Base-by-base conservation (phyloP, 192 early-diverging fungal genomes). In the Irineochytrium annulatum region DNA sequence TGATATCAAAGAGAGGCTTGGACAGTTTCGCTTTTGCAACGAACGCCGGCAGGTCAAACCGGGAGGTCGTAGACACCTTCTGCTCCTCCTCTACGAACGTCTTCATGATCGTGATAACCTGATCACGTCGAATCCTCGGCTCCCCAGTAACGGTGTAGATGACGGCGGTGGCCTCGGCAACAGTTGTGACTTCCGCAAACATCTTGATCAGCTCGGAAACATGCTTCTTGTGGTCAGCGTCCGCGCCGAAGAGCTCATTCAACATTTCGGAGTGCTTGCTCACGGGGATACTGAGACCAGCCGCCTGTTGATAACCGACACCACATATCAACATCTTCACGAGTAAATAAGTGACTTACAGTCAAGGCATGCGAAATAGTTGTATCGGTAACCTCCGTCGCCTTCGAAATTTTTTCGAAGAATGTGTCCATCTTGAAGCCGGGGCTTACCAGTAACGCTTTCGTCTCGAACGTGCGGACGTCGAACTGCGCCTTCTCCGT, bases 51-150 rank as follows among this genome's bases (percentile, higher is more conserved):
- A 41, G 37, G 37, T 41, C 37, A n/a, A 41, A 41, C 37, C 37
- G 8, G n/a, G 37, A 41, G 11, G 8, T 41, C 11, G 37, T 8
- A n/a, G 8, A 8, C 11, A 41, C 37, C 37, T 41, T n/a, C 11
- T 41, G 8, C 11, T 13, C 37, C 11, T 41, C 37, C 37, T 41
- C n/a, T n/a, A 41, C 37, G 37, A 41, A 41, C 37, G 8, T 41
- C 37, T 41, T 41, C 37, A 41, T 41, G 37, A 41, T 41, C 37
- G 37, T 41, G n/a, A 41, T n/a, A n/a, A 41, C 37, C 37, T 41
- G 37, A n/a, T 41, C 37, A 8, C n/a, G 8, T 8, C 37, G 37
- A n/a, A 41, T 41, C 37, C n/a, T 41, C 11, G 37, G 37, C 37
- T 8, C 11, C 11, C 37, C 37, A 41, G 37, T 13, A n/a, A 41